Evolutionary conservation across 2,329 filamentous ascomycete species (phyloP), one percentile per base, ranked within the genome.

Genomic region (Cercospora zeae-maydis): DNA sequence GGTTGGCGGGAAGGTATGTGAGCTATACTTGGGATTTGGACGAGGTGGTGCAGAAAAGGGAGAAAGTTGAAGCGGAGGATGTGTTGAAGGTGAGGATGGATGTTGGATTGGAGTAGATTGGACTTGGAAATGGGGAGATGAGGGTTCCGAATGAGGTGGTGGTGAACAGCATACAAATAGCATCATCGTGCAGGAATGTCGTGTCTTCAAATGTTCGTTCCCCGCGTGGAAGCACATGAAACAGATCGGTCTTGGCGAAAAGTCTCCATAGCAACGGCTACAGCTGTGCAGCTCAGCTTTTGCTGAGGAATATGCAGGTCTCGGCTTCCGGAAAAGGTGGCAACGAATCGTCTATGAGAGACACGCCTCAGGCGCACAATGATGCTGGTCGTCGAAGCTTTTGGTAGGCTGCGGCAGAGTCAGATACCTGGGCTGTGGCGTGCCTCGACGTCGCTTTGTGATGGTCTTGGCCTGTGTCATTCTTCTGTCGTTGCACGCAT

Each of bases 1-100:
- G 78, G 78, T 67, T 80, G n/a, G 67, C 62, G 34, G 77, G 75
- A 0, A 70, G 76, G 61, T 78, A 77, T 62, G 54, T 78, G 1
- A 75, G 70, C 64, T 70, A 66, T 19, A 74, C 66, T 0, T 78
- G 76, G 77, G 76, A 78, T 65, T 76, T 79, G 75, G 63, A 72
- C 54, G 74, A 78, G 63, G 61, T 78, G 6, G 34, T 73, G 56
- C 61, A 66, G 19, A 76, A 69, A 69, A 72, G 71, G 63, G 68
- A 72, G 3, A 73, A 76, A 42, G 75, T 79, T 39, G 67, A 73
- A n/a, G 60, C 71, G 54, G 69, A 69, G 8, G 74, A 78, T 64
- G 66, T 74, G 64, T 64, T 79, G 52, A 79, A 77, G 63, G 65
- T 73, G 34, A 67, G 62, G 42, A 34, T 72, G 66, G 65, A 67